phyloP scores from a whole-genome alignment of 2,329 filamentous ascomycete genomes.

The Botrytis aclada region DNA sequence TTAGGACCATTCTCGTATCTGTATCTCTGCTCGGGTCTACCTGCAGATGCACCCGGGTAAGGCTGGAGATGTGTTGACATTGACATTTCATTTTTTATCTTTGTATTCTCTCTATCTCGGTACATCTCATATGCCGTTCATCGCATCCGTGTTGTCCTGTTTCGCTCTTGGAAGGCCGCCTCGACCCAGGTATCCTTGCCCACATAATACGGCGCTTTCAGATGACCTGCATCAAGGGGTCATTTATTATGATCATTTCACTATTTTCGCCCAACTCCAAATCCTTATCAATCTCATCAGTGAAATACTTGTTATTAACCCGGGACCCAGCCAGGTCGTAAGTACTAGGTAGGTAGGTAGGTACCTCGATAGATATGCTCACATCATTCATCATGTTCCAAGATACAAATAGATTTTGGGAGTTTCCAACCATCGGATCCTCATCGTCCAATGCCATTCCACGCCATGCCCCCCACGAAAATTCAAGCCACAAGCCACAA shows the following conservation, averaged over 20 bases:
- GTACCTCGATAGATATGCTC: not conserved
- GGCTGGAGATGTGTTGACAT: not conserved
- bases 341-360: no score
- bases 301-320: no score
- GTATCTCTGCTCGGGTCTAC: not conserved
- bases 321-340: no score
- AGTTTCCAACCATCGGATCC: not conserved
- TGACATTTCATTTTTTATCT: not conserved
- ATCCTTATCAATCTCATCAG: not conserved
- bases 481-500: not conserved
- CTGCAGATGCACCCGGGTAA: not conserved
- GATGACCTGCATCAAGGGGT: not conserved
- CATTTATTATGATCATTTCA: not conserved
- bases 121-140: not conserved
- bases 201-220: not conserved
- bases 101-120: not conserved
- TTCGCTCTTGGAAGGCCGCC: not conserved
- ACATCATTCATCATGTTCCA: not conserved
- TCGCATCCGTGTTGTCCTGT: not conserved
- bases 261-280: not conserved
- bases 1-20: not conserved
- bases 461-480: not conserved
- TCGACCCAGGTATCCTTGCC: not conserved
- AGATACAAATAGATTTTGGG: not conserved
- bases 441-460: not conserved